Conservation (phyloP, 129 eudicot genomes). For the Ambrosia artemisiifolia region DNA sequence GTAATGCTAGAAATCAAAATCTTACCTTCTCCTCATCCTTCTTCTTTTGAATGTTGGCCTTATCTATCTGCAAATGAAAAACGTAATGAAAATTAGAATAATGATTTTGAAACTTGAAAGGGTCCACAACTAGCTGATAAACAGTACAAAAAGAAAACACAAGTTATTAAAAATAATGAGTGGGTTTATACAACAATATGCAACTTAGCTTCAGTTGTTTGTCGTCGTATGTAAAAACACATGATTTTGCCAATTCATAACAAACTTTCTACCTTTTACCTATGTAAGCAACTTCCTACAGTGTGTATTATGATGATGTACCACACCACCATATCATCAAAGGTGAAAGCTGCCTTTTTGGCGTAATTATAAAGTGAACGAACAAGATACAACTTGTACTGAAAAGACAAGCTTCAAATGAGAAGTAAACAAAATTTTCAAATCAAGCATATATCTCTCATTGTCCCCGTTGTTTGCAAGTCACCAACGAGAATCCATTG, state of each 20-base stretch:
- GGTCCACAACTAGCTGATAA: neutral
- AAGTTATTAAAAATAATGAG: neutral
- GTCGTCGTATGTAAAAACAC: neutral
- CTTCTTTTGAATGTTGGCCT: conserved; percentile 82
- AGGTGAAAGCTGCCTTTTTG: neutral
- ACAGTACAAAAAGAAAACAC: neutral
- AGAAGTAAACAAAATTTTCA: neutral
- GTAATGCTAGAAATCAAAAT: neutral
- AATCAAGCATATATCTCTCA: neutral
- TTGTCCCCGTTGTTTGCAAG: neutral
- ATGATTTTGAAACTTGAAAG: neutral
- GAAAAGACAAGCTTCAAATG: neutral
- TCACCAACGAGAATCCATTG: neutral
- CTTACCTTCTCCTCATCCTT: conserved; percentile 86
- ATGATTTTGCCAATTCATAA: neutral
- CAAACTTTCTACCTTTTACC: neutral
- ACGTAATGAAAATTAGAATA: neutral
- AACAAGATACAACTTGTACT: neutral
- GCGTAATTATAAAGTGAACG: neutral
- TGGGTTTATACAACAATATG: neutral
- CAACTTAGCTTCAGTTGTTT: no score
- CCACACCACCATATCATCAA: neutral
- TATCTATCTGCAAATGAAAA: conserved; percentile 52
- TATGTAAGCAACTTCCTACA: neutral
- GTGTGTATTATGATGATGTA: neutral